A percentile compares a stretch with the other conserved stretches of the same genome.
phyloP scores from a whole-genome alignment of 306 rosid genomes.

The Mimosa pudica region DNA sequence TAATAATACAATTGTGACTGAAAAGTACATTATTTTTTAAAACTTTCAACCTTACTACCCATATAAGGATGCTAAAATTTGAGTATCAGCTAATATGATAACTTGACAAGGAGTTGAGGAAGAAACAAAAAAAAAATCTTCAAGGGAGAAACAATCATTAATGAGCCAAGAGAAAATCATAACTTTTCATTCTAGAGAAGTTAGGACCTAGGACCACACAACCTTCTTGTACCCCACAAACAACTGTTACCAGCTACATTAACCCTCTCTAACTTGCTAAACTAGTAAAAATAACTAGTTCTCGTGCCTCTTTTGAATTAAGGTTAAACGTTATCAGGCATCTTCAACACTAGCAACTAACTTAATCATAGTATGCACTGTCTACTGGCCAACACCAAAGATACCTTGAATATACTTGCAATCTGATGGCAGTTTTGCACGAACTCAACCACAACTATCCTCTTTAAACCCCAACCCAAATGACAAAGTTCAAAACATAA shows the following conservation, averaged over 20 bases:
- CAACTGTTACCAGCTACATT: constrained; percentile 42
- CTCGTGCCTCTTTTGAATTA: constrained; percentile 27
- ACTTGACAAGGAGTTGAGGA: neutral
- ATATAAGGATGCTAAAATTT: constrained; percentile 1
- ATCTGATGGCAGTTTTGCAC: neutral
- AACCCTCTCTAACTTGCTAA: constrained; percentile 36
- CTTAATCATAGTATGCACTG: neutral
- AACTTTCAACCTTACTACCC: constrained; percentile 1
- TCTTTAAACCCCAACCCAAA: neutral
- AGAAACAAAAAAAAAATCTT: neutral
- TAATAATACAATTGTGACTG: constrained; percentile 5
- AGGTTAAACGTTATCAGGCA: constrained; percentile 34
- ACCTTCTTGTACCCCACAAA: constrained; percentile 51
- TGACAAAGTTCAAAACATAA: neutral
- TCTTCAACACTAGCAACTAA: constrained; percentile 30
- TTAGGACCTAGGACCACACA: constrained; percentile 46
- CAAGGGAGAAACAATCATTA: constrained; percentile 11
- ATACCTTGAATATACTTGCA: neutral
- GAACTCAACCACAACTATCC: neutral
- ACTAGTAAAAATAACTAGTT: constrained; percentile 45
- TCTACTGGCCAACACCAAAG: constrained; percentile 18
- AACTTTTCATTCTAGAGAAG: constrained; percentile 17
- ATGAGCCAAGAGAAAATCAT: constrained; percentile 30
- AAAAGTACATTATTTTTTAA: constrained; percentile 3
- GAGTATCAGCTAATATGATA: neutral